Base-by-base conservation (phyloP, 1,284 basidiomycete species). In the Trametes versicolor region DNA sequence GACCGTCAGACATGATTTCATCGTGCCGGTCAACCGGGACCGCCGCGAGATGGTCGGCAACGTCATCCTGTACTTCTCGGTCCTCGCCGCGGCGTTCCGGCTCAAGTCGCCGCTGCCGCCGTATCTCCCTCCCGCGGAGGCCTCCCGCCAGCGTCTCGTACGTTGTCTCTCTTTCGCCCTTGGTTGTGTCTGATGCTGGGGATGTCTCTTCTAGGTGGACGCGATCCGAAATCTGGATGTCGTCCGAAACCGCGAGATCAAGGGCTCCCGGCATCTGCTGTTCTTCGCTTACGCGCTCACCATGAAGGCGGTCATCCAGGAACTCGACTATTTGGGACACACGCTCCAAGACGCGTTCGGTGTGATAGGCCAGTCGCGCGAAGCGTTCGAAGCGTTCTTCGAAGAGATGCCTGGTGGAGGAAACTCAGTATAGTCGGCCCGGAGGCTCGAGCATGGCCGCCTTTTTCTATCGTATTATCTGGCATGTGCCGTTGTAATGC, bases 261-360 rank as follows among this genome's bases (percentile, higher is more conserved):
- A 88, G 71, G 88, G 85, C 8, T 95, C 94, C 7, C 85, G 91
- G 41, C 94, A 97, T 72, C 81, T 99, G 8, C 83, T 99, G 23
- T 98, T 94, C 80, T 97, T 98, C 73, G 95, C 95, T 0, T 98
- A 98, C 74, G 95, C 94, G 0, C 81, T 97, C 59, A 94, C 94
- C 60, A 97, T 98, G 95, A 88, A 92, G 75, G 94, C 95, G 9
- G 93, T 98, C 36, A 96, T 95, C 21, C 85, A 88, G 63, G 95
- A 97, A 73, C 84, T 98, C 21, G 93, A 97, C 55, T 85, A 81
- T 58, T 80, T 97, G 2, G 96, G 96, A 0, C 78, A 76, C 37
- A 91, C 88, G 21, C 80, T 96, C 62, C 96, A 98, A 75, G 88
- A 90, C 58, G 91, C 93, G 12, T 97, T 97, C 78, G 96, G 96